Conservation (phyloP, 2,329 filamentous ascomycete species). For the Aspergillus terreus region DNA sequence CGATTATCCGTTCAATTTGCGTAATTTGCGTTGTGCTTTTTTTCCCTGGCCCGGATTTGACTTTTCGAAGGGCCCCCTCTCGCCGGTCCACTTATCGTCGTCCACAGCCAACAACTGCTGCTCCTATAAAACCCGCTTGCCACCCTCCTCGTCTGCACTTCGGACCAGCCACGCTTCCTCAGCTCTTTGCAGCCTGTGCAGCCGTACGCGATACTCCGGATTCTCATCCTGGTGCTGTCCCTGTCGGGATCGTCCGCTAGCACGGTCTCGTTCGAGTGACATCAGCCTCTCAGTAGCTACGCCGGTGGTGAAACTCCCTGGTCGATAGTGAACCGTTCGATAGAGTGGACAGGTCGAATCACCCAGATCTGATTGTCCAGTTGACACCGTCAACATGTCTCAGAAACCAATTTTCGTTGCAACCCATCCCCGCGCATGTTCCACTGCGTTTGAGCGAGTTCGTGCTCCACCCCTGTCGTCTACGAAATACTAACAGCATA, state of each 20-base stretch:
- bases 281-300: constrained; percentile 12
- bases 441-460: constrained; percentile 93
- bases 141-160: background rate
- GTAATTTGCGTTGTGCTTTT: background rate
- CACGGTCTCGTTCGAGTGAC: background rate
- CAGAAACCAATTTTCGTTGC: constrained; percentile 83
- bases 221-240: background rate
- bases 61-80: background rate
- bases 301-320: constrained; percentile 20
- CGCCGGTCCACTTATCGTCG: background rate
- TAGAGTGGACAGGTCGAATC: background rate
- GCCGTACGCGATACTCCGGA: background rate
- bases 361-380: background rate
- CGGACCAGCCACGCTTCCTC: too few relatives aligned
- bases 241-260: background rate
- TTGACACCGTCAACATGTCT: constrained; percentile 52
- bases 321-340: constrained; percentile 13
- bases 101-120: background rate
- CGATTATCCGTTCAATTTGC: background rate
- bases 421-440: constrained; percentile 92
- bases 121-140: background rate
- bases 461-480: background rate
- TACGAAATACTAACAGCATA: background rate
- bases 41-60: background rate
- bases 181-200: too few relatives aligned